phyloP scores from a whole-genome alignment of 2,329 filamentous ascomycete genomes.

The Aspergillus felis region DNA sequence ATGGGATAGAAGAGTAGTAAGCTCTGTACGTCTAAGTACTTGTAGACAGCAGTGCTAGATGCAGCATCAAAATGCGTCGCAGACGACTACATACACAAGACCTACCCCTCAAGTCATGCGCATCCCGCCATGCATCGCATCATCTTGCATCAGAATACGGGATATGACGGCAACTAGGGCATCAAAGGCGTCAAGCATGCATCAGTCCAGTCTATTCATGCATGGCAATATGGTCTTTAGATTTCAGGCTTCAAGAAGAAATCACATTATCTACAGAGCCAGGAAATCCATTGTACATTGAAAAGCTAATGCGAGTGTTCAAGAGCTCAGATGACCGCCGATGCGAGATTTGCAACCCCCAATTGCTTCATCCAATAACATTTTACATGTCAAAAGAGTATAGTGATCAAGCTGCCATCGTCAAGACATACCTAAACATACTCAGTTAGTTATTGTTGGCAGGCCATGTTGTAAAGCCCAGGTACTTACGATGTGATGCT shows the following conservation, averaged over 20 bases:
- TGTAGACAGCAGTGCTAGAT: background rate
- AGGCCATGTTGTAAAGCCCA: background rate
- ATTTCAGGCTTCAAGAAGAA: background rate
- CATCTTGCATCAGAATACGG: background rate
- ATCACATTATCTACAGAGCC: background rate
- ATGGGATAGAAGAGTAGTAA: background rate
- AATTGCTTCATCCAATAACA: background rate
- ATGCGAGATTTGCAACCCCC: background rate
- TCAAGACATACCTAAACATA: constrained; percentile 27
- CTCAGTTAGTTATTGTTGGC: constrained; percentile 2
- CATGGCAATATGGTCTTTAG: background rate
- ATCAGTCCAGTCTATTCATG: background rate
- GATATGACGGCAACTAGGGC: background rate
- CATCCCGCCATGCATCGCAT: background rate
- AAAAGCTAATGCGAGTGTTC: background rate
- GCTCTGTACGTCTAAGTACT: background rate
- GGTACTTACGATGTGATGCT: constrained; percentile 56
- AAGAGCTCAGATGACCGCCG: background rate
- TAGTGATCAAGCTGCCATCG: constrained; percentile 27
- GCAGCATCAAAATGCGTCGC: background rate
- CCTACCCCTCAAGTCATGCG: background rate
- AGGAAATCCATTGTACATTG: background rate
- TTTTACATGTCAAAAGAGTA: background rate
- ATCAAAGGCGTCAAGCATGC: background rate
- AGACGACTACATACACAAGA: background rate